A percentile compares a stretch with the other conserved stretches of the same genome.
Conservation (phyloP, 106 monocot genomes). For the Apostasia shenzhenica region DNA sequence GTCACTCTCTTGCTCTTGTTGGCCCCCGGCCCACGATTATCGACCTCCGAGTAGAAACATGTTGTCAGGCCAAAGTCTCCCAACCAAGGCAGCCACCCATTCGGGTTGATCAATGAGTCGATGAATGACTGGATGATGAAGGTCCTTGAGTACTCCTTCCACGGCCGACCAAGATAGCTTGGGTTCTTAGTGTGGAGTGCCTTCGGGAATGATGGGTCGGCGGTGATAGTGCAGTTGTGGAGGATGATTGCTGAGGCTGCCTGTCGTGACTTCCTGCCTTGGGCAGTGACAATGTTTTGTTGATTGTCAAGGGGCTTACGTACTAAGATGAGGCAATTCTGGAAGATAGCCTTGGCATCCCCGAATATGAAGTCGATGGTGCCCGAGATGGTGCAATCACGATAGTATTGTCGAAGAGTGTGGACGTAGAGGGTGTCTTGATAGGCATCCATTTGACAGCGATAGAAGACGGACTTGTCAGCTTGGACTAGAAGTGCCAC, state of each 20-base stretch:
- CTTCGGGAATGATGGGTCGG: slow-evolving; percentile 13
- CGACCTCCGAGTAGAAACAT: slow-evolving; percentile 35
- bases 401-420: slow-evolving; percentile 52
- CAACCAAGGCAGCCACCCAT: slow-evolving; percentile 29
- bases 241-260: slow-evolving; percentile 37
- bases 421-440: slow-evolving; percentile 70
- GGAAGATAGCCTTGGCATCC: slow-evolving; percentile 41
- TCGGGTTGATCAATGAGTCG: slow-evolving; percentile 28
- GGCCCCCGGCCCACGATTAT: slow-evolving; percentile 31
- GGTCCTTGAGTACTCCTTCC: slow-evolving; percentile 34
- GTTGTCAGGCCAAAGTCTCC: slow-evolving; percentile 11
- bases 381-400: slow-evolving; percentile 49
- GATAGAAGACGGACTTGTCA: slow-evolving; percentile 46
- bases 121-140: slow-evolving; percentile 21
- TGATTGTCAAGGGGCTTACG: slow-evolving; percentile 60
- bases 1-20: slow-evolving; percentile 18
- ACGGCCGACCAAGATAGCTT: slow-evolving; percentile 35
- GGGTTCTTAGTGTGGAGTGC: slow-evolving; percentile 5
- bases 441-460: slow-evolving; percentile 55
- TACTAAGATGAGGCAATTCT: slow-evolving; percentile 55
- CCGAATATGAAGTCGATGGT: slow-evolving; percentile 84
- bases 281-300: slow-evolving; percentile 63
- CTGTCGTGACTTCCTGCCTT: slow-evolving; percentile 38
- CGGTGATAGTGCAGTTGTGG: slow-evolving; percentile 50
- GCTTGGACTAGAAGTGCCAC: slow-evolving; percentile 54